Base-by-base conservation (phyloP, 1,284 basidiomycete genomes). In the Moniliella sp. region DNA sequence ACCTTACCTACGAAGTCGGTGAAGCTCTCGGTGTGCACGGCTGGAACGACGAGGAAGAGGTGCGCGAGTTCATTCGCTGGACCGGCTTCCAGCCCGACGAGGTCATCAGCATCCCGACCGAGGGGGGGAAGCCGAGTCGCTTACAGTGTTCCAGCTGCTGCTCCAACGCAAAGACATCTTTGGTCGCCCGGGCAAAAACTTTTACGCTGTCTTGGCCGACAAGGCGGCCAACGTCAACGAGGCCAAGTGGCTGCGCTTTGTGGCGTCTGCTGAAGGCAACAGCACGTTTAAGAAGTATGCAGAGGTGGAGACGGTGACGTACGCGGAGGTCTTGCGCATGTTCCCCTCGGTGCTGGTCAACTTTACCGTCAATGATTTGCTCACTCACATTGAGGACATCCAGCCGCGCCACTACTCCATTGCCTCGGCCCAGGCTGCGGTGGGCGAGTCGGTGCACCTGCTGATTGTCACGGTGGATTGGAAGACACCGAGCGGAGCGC, bases 391-490 rank as follows among this genome's bases (percentile, higher is more conserved):
- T 13, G 54, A 62, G 40, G 47, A 49, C 31, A 65, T 86, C 67
- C 84, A 93, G 65, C 86, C 88, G 4, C 71, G 91, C 46, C 91
- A 97, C 64, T 97, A 97, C 64, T 88, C 82, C 62, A 97, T 97
- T 52, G 88, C 88, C 16, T 84, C 79, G 45, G 74, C 82, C 18
- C 84, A 97, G 63, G 76, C 76, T 47, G 84, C 80, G 29, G 84
- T 97, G 9, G 91, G 91, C 9, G 72, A 94, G 59, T 73, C 77
- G 33, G 82, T 97, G 11, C 84, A 97, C 63, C 66, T 97, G 28
- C n/a, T 97, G 40, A 78, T 97, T 39, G 88, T 97, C 27, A 86
- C 82, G 3, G 88, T 97, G 15, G 84, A 94, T 48, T 97, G 88
- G 88, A 59, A 71, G 32, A 76, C 77, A 17, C 75, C 83, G 7